Conservation (phyloP, 2,329 filamentous ascomycete species). For the Fulvia fulva region DNA sequence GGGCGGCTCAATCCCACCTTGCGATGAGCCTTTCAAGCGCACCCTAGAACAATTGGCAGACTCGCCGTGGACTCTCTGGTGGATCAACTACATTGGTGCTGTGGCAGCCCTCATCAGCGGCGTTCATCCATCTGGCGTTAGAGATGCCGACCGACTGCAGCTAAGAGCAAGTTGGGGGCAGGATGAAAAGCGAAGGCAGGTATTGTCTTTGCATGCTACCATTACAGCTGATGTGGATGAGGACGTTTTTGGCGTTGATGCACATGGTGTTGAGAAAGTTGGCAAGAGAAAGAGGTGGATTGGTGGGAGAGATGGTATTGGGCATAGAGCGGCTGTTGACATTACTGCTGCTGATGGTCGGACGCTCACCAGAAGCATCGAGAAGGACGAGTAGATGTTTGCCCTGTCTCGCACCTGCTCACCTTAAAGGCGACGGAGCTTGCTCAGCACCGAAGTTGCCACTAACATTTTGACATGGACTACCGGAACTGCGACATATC, state of each 20-base stretch:
- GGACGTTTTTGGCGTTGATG: slow-evolving; percentile 40
- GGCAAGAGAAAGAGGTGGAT: slow-evolving; percentile 60
- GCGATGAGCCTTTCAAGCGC: slow-evolving; percentile 53
- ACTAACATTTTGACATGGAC: too few species aligned
- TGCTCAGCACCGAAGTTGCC: too few species aligned
- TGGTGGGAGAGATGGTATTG: slow-evolving; percentile 38
- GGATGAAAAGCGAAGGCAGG: slow-evolving; percentile 39
- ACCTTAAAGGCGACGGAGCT: too few species aligned
- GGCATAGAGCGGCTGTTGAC: slow-evolving; percentile 39
- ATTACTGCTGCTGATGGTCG: slow-evolving; percentile 1
- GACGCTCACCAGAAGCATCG: too few species aligned
- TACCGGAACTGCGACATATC: too few species aligned
- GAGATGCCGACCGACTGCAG: slow-evolving; percentile 38
- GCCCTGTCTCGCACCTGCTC: too few species aligned
- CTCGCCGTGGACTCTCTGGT: slow-evolving; percentile 55
- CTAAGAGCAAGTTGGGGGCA: slow-evolving; percentile 43
- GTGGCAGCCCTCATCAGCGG: slow-evolving; percentile 55
- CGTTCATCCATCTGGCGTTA: slow-evolving; percentile 59
- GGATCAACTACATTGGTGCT: slow-evolving; percentile 60
- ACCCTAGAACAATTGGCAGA: slow-evolving; percentile 54
- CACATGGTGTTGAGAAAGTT: slow-evolving; percentile 49
- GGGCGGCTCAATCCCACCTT: slow-evolving; percentile 60
- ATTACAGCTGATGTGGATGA: slow-evolving; percentile 38
- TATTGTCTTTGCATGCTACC: slow-evolving; percentile 44
- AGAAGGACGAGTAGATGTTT: too few species aligned